Percentiles rank a stretch among this genome's conserved stretches.
Conservation (phyloP, 2,329 filamentous ascomycete genomes). For the Alternaria gaisen region DNA sequence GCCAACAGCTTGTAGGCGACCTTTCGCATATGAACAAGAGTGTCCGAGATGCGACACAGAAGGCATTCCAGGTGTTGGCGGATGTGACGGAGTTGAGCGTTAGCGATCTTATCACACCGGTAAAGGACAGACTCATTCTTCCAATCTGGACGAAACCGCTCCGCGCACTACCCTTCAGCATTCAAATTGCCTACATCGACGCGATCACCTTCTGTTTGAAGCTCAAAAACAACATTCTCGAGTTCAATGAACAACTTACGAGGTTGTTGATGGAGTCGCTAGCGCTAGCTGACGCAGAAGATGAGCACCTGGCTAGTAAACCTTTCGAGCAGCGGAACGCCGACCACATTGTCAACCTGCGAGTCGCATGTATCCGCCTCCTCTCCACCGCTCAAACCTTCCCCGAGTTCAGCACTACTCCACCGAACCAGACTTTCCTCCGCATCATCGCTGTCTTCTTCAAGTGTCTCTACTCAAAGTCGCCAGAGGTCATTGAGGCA, state of each 20-base stretch:
- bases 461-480: constrained; percentile 94
- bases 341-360: constrained; percentile 87
- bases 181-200: constrained; percentile 98
- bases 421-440: constrained; percentile 68
- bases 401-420: constrained; percentile 84
- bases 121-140: constrained; percentile 87
- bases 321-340: constrained; percentile 94
- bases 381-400: constrained; percentile 93
- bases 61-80: constrained; percentile 81
- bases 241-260: constrained; percentile 91
- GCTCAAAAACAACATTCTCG: constrained; percentile 86
- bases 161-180: constrained; percentile 88
- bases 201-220: constrained; percentile 95
- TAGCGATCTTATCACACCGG: constrained; percentile 86
- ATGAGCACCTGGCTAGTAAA: constrained; percentile 85
- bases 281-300: constrained; percentile 91
- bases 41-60: constrained; percentile 86
- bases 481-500: constrained; percentile 89
- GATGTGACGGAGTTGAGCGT: constrained; percentile 80
- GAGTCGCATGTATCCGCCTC: constrained; percentile 92
- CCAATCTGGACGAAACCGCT: constrained; percentile 96
- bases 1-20: constrained; percentile 85
- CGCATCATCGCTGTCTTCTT: constrained; percentile 94
- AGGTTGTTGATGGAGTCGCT: constrained; percentile 92
- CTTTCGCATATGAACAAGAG: constrained; percentile 95